These are phyloP conservation scores for Sordariomycetes sp. DNA, from an alignment of 2,329 filamentous ascomycete species.

Conservation along the genomic window DNA sequence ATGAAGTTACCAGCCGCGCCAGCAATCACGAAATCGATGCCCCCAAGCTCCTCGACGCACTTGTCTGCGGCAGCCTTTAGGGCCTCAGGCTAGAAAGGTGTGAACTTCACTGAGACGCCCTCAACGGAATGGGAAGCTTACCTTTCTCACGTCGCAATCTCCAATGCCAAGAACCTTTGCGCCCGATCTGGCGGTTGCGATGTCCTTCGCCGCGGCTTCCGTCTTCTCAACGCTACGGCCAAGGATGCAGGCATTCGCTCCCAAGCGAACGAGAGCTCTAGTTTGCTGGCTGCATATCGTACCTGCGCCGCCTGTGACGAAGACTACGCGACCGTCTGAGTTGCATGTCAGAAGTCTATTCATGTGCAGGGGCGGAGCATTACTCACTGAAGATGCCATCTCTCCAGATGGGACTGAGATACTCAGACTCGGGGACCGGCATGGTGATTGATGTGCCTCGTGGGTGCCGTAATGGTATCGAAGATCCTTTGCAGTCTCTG, in stretches of 20 bases:
- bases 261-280: slow-evolving; percentile 79
- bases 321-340: slow-evolving; percentile 76
- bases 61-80: slow-evolving; percentile 66
- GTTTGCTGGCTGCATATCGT: slow-evolving; percentile 94
- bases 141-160: slow-evolving; percentile 66
- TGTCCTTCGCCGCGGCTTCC: slow-evolving; percentile 67
- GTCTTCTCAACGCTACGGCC: slow-evolving; percentile 88
- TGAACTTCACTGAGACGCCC: slow-evolving; percentile 6
- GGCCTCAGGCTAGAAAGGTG: slow-evolving; percentile 39
- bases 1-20: slow-evolving; percentile 96
- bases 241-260: slow-evolving; percentile 88
- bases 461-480: background rate
- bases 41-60: slow-evolving; percentile 74
- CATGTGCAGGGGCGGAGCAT: no score
- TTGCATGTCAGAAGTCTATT: background rate
- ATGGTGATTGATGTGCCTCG: slow-evolving; percentile 32
- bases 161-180: slow-evolving; percentile 84
- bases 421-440: slow-evolving; percentile 63
- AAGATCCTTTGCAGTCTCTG: no score
- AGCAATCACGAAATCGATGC: slow-evolving; percentile 88
- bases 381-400: slow-evolving; percentile 75
- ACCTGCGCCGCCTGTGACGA: slow-evolving; percentile 90
- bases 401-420: slow-evolving; percentile 75
- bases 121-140: slow-evolving; percentile 22
- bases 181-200: slow-evolving; percentile 68